Evolutionary conservation across 2,329 filamentous ascomycete genomes (phyloP), one percentile per base, ranked within the genome.

Genomic region (Davidsoniella australis): DNA sequence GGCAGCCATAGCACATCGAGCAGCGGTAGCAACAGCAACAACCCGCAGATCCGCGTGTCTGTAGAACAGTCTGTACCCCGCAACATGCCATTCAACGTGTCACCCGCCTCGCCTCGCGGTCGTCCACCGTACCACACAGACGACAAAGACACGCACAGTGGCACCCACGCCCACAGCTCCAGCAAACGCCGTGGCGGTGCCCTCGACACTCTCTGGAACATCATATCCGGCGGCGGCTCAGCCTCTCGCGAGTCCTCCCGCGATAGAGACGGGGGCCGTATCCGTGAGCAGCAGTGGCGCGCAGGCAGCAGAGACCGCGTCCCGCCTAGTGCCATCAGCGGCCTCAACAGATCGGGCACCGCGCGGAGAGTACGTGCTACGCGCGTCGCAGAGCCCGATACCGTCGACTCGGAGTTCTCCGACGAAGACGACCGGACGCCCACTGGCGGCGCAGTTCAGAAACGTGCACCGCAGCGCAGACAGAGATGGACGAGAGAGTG

Each of bases 201-300:
- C 36, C 36, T 40, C 20, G 48, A 49, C 9, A 41, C 44, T 4
- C 16, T 52, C 36, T 38, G 40, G 16, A 52, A 49, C 26, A 48
- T 46, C 37, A 45, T 52, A 33, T 38, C 40, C 29, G n/a, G 37
- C 6, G 38, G 23, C 41, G 33, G 45, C 17, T 36, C 41, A 44
- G 42, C 38, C 12, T 43, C 43, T 14, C 43, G 43, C n/a, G 49
- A 44, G n/a, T 38, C 38, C 9, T 46, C 46, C n/a, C 41, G 42
- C 7, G 50, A 52, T 23, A 18, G 46, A 16, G 46, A 52, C 17
- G 24, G 24, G 9, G 23, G 16, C 9, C 46, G 46, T 7, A 12
- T 44, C 10, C 47, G 50, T 12, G 49, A 54, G 10, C 49, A 44
- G 2, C 49, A 54, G 9, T 48, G 41, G 44, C 20, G 46, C 6